phyloP scores from a whole-genome alignment of 2,329 filamentous ascomycete genomes.

The Pezicula radicicola region DNA sequence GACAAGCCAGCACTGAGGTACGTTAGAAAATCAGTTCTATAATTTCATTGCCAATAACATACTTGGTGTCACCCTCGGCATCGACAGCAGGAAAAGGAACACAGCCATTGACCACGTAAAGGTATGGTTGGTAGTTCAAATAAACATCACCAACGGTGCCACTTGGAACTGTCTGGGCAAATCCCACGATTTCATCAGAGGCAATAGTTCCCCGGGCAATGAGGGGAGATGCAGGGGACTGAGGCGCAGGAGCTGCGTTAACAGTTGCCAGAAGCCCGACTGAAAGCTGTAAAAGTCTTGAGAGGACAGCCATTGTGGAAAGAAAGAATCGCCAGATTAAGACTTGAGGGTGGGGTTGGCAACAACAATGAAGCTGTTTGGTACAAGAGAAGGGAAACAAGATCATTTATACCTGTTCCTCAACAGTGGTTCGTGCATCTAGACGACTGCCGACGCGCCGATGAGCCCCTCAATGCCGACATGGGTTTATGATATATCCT shows the following conservation, averaged over 20 bases:
- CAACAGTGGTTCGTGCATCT: too few relatives aligned
- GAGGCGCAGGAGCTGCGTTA: constrained; percentile 3
- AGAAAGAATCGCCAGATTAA: background rate
- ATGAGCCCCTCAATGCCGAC: too few relatives aligned
- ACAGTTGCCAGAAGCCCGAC: constrained; percentile 10
- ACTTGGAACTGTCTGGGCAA: constrained; percentile 48
- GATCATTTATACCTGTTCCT: too few relatives aligned
- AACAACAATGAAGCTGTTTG: too few relatives aligned
- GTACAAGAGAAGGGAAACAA: too few relatives aligned
- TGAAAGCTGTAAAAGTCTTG: constrained; percentile 12
- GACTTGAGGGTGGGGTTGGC: too few relatives aligned
- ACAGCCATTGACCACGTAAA: constrained; percentile 55
- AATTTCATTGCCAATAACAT: constrained; percentile 13
- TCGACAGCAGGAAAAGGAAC: constrained; percentile 63
- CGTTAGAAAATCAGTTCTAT: background rate
- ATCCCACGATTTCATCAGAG: constrained; percentile 47
- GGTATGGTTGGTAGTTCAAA: constrained; percentile 52
- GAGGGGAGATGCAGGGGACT: constrained; percentile 10
- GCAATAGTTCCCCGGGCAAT: constrained; percentile 38
- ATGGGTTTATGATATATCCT: too few relatives aligned
- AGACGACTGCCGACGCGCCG: too few relatives aligned
- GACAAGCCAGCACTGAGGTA: constrained; percentile 19
- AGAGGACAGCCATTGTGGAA: constrained; percentile 15
- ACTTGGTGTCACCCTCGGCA: constrained; percentile 53
- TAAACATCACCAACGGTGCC: constrained; percentile 44